phyloP scores from a whole-genome alignment of 2,329 filamentous ascomycete species.

The Penicillium rolfsii region DNA sequence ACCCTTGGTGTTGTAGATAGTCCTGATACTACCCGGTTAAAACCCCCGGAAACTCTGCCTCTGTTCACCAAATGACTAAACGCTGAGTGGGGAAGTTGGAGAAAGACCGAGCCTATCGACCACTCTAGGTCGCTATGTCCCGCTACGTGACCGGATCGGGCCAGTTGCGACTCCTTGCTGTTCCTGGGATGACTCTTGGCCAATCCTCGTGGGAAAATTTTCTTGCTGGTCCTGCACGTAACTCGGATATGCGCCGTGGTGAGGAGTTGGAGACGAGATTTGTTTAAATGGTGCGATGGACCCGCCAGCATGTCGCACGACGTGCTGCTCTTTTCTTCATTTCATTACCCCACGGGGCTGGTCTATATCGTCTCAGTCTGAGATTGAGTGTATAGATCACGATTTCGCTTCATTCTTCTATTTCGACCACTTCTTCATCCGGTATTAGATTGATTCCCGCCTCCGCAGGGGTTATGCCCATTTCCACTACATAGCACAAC shows the following conservation, averaged over 20 bases:
- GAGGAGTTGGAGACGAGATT: background rate
- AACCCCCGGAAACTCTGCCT: background rate
- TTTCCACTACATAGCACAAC: background rate
- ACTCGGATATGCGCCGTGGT: conserved; percentile 19
- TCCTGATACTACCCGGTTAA: conserved; percentile 1
- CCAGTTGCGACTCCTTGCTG: conserved; percentile 12
- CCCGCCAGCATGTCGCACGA: background rate
- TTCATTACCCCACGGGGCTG: background rate
- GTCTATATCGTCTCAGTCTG: background rate
- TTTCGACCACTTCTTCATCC: background rate
- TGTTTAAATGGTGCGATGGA: conserved; percentile 13
- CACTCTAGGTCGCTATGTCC: conserved; percentile 3
- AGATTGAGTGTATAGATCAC: background rate
- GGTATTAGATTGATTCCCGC: background rate
- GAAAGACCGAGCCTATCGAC: background rate
- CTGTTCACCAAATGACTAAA: background rate
- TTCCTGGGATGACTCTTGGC: conserved; percentile 15
- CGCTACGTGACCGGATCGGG: conserved; percentile 19
- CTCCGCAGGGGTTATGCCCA: background rate
- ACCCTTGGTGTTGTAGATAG: background rate
- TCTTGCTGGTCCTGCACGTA: conserved; percentile 1
- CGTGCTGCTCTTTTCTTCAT: background rate
- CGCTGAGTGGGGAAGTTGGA: background rate
- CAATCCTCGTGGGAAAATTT: conserved; percentile 26
- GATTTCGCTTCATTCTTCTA: background rate